Percentiles rank a stretch among this genome's conserved stretches.
These are phyloP conservation scores for Grosmannia huntii DNA, from an alignment of 2,329 filamentous ascomycete genomes.

Conservation along the genomic window DNA sequence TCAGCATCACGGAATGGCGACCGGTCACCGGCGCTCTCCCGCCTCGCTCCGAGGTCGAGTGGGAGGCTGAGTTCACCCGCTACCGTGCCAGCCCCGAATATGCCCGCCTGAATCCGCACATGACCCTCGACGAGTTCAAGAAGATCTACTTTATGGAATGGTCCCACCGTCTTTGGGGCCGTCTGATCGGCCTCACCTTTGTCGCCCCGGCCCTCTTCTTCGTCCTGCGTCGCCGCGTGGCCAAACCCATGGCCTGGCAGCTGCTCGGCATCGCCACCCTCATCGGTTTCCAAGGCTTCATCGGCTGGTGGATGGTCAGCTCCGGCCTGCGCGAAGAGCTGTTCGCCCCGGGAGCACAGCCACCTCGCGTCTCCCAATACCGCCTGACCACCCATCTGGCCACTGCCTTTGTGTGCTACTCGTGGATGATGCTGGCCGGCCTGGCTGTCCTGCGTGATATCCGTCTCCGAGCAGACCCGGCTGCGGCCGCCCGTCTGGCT, in stretches of 20 bases:
- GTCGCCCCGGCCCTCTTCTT: slow-evolving; percentile 83
- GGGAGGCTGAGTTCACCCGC: slow-evolving; percentile 86
- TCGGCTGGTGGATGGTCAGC: slow-evolving; percentile 99
- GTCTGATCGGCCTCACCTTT: slow-evolving; percentile 81
- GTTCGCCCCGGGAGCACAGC: slow-evolving; percentile 80
- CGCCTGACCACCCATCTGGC: slow-evolving; percentile 79
- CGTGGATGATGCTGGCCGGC: slow-evolving; percentile 85
- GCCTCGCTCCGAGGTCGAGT: slow-evolving; percentile 64
- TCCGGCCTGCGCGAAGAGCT: slow-evolving; percentile 91
- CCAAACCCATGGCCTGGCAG: slow-evolving; percentile 61
- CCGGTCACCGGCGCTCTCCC: slow-evolving; percentile 88
- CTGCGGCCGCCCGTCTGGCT: slow-evolving; percentile 46
- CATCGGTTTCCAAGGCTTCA: slow-evolving; percentile 88
- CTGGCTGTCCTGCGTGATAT: slow-evolving; percentile 71
- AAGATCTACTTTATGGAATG: slow-evolving; percentile 99
- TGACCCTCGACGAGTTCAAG: slow-evolving; percentile 90
- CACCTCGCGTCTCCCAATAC: slow-evolving; percentile 90
- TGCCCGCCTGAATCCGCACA: slow-evolving; percentile 79
- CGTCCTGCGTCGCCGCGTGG: slow-evolving; percentile 66
- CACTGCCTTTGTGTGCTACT: slow-evolving; percentile 85
- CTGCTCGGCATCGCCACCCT: slow-evolving; percentile 73
- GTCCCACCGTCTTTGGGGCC: slow-evolving; percentile 89
- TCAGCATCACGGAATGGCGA: slow-evolving; percentile 98
- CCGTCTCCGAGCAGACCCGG: slow-evolving; percentile 55
- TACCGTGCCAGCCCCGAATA: slow-evolving; percentile 92